These are phyloP conservation scores for Leptodontidium sp. DNA, from an alignment of 2,329 filamentous ascomycete genomes.

Conservation along the genomic window DNA sequence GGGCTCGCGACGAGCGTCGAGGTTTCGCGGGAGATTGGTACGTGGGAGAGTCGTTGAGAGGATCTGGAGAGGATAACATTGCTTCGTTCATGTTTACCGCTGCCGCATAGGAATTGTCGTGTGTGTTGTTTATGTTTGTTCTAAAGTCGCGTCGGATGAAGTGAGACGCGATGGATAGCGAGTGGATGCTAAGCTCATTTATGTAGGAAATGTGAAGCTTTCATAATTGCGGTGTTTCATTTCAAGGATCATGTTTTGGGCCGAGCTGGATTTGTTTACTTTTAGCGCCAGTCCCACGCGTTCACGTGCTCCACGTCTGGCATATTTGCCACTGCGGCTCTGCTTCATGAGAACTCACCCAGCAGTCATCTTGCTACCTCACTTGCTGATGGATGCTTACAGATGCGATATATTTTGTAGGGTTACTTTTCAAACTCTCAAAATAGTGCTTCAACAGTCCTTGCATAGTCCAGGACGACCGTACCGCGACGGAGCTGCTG, in stretches of 20 bases:
- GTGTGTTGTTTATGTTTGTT: conserved; percentile 11
- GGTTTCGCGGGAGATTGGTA: conserved; percentile 42
- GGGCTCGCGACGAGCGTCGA: conserved; percentile 36
- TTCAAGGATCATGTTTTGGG: conserved; percentile 15
- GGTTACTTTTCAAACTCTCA: too few species aligned
- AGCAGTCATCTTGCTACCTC: not conserved
- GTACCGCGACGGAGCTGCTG: too few species aligned
- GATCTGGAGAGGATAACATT: conserved; percentile 47
- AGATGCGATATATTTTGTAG: too few species aligned
- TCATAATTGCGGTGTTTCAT: conserved; percentile 28
- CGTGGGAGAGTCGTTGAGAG: conserved; percentile 44
- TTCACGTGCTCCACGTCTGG: conserved; percentile 16
- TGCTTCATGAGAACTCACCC: not conserved
- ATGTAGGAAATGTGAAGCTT: conserved; percentile 25
- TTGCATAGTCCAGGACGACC: too few species aligned
- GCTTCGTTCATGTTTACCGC: conserved; percentile 37
- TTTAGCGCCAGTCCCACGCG: conserved; percentile 17
- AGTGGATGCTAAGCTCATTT: conserved; percentile 24
- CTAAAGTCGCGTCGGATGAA: conserved; percentile 14
- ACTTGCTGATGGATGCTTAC: not conserved
- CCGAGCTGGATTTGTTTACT: conserved; percentile 22
- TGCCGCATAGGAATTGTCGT: conserved; percentile 24
- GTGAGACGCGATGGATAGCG: conserved; percentile 14
- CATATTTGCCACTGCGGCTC: conserved; percentile 11
- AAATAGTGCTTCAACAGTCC: too few species aligned